These are phyloP conservation scores for Solanum hybrid DNA, from an alignment of 305 asterid species.

Conservation along the genomic window DNA sequence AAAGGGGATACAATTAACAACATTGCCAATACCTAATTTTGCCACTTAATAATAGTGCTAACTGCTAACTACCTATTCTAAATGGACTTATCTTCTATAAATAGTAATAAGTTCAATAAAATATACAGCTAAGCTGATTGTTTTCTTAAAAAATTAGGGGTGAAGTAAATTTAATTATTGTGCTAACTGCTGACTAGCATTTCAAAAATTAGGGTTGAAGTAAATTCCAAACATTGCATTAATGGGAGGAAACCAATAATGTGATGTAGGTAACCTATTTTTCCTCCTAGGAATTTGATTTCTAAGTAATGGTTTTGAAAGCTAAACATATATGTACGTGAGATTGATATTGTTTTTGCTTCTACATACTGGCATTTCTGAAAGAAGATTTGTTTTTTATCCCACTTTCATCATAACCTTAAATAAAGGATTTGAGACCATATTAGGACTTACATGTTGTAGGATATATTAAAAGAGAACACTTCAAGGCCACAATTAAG, in stretches of 20 bases:
- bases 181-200: not conserved
- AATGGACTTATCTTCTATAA: not conserved
- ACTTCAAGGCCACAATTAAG: not conserved
- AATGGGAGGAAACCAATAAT: too few relatives aligned
- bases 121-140: not conserved
- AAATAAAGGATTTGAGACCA: not conserved
- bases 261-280: not conserved
- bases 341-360: not conserved
- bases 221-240: not conserved
- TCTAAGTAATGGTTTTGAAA: not conserved
- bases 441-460: not conserved
- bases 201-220: not conserved
- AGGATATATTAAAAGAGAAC: not conserved
- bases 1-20: not conserved
- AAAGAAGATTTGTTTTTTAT: not conserved
- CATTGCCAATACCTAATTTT: not conserved
- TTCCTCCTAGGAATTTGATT: not conserved
- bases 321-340: not conserved
- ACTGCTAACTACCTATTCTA: not conserved
- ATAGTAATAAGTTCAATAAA: not conserved
- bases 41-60: not conserved
- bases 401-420: not conserved
- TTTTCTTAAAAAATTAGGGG: not conserved
- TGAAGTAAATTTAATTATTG: not conserved
- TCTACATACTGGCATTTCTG: not conserved